phyloP scores from a whole-genome alignment of 2,329 filamentous ascomycete genomes.

The Xylariales sp. region DNA sequence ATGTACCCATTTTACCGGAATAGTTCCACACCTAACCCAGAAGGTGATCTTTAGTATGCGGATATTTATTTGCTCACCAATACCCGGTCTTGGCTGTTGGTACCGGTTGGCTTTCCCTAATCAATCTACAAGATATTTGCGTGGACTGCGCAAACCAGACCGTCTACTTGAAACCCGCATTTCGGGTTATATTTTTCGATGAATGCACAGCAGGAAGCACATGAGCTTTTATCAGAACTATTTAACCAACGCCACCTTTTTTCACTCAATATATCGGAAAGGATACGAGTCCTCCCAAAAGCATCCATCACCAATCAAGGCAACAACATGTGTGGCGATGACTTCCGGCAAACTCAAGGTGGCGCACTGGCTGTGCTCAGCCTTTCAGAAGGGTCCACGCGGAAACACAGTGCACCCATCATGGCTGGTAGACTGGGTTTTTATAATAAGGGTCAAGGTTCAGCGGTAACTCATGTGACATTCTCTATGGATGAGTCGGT shows the following conservation, averaged over 20 bases:
- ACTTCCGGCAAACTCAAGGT: constrained; percentile 34
- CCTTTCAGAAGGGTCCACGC: constrained; percentile 12
- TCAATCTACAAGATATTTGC: too few species aligned
- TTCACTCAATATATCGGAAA: too few species aligned
- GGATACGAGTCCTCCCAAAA: too few species aligned
- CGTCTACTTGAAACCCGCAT: too few species aligned
- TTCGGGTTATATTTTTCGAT: too few species aligned
- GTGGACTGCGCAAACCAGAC: too few species aligned
- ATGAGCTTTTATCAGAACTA: too few species aligned
- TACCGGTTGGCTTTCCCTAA: too few species aligned
- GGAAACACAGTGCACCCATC: constrained; percentile 14
- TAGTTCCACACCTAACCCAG: neutral
- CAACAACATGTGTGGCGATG: constrained; percentile 43
- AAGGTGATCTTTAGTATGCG: neutral
- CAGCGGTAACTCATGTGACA: constrained; percentile 37
- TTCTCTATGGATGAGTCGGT: constrained; percentile 28
- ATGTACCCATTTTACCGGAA: too few species aligned
- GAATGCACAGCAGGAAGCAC: too few species aligned
- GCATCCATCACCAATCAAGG: too few species aligned
- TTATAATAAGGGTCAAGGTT: constrained; percentile 32
- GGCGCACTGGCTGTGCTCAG: constrained; percentile 42
- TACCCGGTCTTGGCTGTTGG: neutral
- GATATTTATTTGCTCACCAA: neutral
- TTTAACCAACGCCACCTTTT: too few species aligned
- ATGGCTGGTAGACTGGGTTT: constrained; percentile 32